These are phyloP conservation scores for Calamus simplicifolius DNA, from an alignment of 176 grass and related monocot genomes.

Conservation along the genomic window DNA sequence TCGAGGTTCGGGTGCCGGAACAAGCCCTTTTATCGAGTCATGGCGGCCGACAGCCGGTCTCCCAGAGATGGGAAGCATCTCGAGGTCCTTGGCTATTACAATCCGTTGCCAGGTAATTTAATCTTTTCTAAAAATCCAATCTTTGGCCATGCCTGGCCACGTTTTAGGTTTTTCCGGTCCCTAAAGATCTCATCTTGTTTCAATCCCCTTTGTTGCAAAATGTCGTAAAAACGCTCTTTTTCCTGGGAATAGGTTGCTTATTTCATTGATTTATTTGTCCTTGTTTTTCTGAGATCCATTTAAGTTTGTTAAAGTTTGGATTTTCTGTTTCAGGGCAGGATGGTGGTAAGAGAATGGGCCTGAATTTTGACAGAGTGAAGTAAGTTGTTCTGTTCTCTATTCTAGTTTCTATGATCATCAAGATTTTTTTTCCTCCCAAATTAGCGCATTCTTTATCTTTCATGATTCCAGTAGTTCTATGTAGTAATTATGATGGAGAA, in stretches of 20 bases:
- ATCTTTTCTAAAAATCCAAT: background rate
- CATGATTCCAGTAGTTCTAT: too few relatives aligned
- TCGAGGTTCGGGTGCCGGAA: conserved; percentile 67
- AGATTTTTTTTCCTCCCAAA: too few relatives aligned
- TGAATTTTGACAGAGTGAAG: conserved; percentile 91
- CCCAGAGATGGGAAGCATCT: conserved; percentile 80
- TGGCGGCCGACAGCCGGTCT: conserved; percentile 78
- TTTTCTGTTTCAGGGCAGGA: conserved; percentile 46
- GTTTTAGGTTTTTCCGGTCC: background rate
- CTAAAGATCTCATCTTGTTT: too few relatives aligned
- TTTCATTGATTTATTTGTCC: too few relatives aligned
- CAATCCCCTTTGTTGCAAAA: too few relatives aligned
- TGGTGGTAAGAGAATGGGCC: conserved; percentile 85
- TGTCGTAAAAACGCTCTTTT: too few relatives aligned
- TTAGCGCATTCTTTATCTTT: too few relatives aligned
- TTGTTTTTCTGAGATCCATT: too few relatives aligned
- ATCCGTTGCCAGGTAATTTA: conserved; percentile 44
- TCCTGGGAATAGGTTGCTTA: too few relatives aligned
- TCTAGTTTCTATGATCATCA: background rate
- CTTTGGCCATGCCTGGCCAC: background rate
- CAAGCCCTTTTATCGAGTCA: conserved; percentile 69
- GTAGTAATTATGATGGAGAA: too few relatives aligned
- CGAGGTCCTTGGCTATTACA: conserved; percentile 83
- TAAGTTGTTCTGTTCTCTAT: conserved; percentile 9
- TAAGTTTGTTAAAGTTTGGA: background rate